Evolutionary conservation across 2,329 filamentous ascomycete species (phyloP).

Genomic region (Colletotrichum siamense): DNA sequence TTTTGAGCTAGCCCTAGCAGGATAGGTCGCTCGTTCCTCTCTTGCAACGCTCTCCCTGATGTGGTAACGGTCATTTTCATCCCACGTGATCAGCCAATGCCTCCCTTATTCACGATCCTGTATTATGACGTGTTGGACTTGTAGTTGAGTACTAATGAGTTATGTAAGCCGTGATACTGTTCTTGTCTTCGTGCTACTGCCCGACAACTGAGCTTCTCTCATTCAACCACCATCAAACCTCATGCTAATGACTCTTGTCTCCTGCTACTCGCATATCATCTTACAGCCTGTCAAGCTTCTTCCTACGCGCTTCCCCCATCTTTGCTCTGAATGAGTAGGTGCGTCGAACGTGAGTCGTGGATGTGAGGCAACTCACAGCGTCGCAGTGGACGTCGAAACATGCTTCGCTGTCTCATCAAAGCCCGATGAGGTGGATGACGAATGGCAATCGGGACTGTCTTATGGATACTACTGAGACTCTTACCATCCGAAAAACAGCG

Average conservation of each 20-base stretch:
- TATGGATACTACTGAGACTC: not conserved
- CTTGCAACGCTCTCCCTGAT: not conserved
- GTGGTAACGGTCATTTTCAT: not conserved
- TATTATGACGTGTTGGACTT: not conserved
- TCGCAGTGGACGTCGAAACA: not conserved
- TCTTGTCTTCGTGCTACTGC: not conserved
- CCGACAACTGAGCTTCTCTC: not conserved
- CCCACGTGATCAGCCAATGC: not conserved
- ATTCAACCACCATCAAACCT: not conserved
- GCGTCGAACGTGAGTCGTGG: not conserved
- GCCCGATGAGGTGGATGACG: not conserved
- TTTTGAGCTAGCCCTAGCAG: not conserved
- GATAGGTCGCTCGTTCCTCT: not conserved
- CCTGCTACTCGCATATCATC: not conserved
- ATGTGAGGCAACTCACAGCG: not conserved
- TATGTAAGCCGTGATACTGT: not conserved
- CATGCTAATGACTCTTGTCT: not conserved
- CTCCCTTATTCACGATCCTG: not conserved
- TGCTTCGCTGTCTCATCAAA: not conserved
- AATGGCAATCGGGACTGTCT: not conserved
- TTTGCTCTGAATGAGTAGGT: not conserved
- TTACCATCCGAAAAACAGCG: not conserved
- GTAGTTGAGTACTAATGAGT: not conserved
- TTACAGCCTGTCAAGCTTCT: accelerated
- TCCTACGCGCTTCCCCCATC: accelerated